phyloP scores from a whole-genome alignment of 148 eudicot species.

The Talinum fruticosum region DNA sequence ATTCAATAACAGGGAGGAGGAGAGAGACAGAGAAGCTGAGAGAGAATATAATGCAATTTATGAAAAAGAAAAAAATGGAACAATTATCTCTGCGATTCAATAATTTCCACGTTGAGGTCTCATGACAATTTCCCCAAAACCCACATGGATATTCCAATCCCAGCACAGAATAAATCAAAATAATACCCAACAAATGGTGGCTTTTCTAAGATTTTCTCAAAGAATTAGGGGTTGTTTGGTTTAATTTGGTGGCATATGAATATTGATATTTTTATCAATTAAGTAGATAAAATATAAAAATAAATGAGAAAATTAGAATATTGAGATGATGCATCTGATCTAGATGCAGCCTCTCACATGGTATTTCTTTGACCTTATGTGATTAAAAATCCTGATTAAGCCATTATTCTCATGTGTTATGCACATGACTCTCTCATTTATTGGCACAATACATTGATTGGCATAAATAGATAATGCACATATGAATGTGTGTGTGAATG shows the following conservation, averaged over 20 bases:
- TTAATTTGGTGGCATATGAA: neutral
- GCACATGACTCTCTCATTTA: conserved; percentile 26
- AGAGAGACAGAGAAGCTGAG: neutral
- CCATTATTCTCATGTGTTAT: conserved; percentile 23
- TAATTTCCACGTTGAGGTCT: conserved; percentile 52
- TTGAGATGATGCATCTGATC: neutral
- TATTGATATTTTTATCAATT: neutral
- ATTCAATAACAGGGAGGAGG: conserved; percentile 3
- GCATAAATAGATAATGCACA: neutral
- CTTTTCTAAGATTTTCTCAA: conserved; percentile 14
- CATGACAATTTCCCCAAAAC: conserved; percentile 24
- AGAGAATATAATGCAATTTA: neutral
- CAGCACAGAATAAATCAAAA: conserved; percentile 25
- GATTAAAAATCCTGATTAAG: conserved; percentile 7
- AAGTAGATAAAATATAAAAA: neutral
- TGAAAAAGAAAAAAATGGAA: conserved; percentile 1
- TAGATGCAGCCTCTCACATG: conserved; percentile 29
- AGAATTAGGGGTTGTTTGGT: neutral
- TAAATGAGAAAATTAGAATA: no score
- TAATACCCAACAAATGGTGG: conserved; percentile 22
- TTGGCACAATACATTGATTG: neutral
- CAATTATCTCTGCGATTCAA: conserved; percentile 36
- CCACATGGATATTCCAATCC: conserved; percentile 47
- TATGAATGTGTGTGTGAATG: neutral
- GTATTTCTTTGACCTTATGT: conserved; percentile 36